Evolutionary conservation across 345 rosid species (phyloP), one percentile per base, ranked within the genome.

Genomic region (Citrus cavaleriei): DNA sequence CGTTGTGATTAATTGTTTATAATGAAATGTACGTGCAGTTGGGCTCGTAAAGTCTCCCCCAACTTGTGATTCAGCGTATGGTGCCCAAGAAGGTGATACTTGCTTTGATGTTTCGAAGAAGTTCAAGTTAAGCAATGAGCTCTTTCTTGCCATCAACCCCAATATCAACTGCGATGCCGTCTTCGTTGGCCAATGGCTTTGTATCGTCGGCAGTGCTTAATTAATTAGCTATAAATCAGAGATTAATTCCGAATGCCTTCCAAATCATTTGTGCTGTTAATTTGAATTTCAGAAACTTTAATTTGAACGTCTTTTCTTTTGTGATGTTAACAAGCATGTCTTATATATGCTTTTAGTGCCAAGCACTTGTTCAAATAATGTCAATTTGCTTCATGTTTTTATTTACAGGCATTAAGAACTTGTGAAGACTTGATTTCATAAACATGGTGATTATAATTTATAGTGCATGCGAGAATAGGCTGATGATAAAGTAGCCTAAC

Each of bases 181-280:
- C 72, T 85, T 85, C 58, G 59, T 81, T 28, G 87, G 87, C 10
- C 88, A 85, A 65, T 86, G 88, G 86, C 73, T 88, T 18, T 85
- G 89, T 25, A 75, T 83, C 30, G 70, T 30, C 9, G 84, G 86
- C 60, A 55, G 51, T 1, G 57, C 81, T 42, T 22, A 25, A 66
- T 54, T 46, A 46, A 13, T 13, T 46, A 46, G 51, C 5, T 14
- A 54, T 5, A 16, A 54, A 54, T 54, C 58, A 1, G 22, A 46
- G 51, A 46, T 46, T 12, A 42, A 46, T 13, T 46, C 51, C 4
- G 25, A 78, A 34, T 71, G 38, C 10, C 68, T 30, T 63, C 46
- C 9, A 21, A 34, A 0, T 19, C 8, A 7, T 65, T 16, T 2
- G 0, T 37, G 40, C 40, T 37, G 9, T 37, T 37, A 37, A 37